Conservation (phyloP, 345 rosid species). For the Jatropha curcas region DNA sequence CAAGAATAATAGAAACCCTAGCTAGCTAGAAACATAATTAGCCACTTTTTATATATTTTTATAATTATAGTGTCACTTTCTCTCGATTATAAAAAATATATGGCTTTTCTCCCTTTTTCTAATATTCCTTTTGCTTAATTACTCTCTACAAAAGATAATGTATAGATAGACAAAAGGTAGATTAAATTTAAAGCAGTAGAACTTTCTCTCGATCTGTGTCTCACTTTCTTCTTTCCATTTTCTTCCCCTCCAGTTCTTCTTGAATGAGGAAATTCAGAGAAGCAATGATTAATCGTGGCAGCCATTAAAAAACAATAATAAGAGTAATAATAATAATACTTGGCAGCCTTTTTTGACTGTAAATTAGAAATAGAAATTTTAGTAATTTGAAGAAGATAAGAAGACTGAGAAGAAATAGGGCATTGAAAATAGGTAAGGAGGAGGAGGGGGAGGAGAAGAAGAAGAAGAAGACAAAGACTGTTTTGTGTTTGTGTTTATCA, state of each 20-base stretch:
- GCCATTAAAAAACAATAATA: too few species aligned
- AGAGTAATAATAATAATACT: too few species aligned
- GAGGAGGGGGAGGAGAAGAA: not conserved
- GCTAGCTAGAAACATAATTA: conserved; percentile 15
- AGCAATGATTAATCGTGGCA: conserved; percentile 7
- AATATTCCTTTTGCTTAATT: conserved; percentile 19
- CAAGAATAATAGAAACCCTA: conserved; percentile 49
- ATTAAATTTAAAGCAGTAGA: conserved; percentile 25
- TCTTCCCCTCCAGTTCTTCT: too few species aligned
- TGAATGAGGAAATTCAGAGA: conserved; percentile 4
- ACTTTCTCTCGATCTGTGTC: not conserved
- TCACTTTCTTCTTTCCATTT: not conserved
- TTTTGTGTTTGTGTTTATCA: not conserved
- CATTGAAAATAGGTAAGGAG: not conserved
- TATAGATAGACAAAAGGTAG: conserved; percentile 34
- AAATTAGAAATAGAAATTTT: not conserved
- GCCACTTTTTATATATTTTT: conserved; percentile 15
- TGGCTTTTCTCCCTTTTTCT: conserved; percentile 8
- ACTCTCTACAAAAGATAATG: conserved; percentile 22
- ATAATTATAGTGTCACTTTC: not conserved
- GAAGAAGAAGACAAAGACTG: too few species aligned
- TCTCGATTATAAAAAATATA: not conserved
- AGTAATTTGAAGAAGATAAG: not conserved
- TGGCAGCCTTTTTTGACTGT: conserved; percentile 28
- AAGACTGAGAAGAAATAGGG: not conserved